A percentile compares a stretch with the other conserved stretches of the same genome.
phyloP scores from a whole-genome alignment of 108 stramenopile species.

The Fragilariopsis cylindrus region DNA sequence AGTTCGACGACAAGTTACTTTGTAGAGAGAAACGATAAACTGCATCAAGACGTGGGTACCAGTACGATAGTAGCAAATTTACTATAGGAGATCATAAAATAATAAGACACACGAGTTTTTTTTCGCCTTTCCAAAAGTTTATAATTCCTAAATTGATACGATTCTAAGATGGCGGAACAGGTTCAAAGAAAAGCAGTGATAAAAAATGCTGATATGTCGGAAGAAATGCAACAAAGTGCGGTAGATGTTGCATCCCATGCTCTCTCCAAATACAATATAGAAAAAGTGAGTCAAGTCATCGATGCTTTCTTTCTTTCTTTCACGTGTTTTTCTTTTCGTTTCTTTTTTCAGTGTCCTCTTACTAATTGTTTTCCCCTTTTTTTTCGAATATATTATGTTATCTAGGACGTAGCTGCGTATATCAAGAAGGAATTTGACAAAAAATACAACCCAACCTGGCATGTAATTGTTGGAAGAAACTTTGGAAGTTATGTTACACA shows the following conservation, averaged over 20 bases:
- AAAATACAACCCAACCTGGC: slow-evolving; percentile 99
- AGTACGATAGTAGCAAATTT: too few species aligned
- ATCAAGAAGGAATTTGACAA: slow-evolving; percentile 99
- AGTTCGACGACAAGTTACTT: too few species aligned
- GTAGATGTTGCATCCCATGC: slow-evolving; percentile 99
- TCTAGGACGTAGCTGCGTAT: slow-evolving; percentile 97
- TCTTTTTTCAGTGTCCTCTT: not conserved
- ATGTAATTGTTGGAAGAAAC: slow-evolving; percentile 68
- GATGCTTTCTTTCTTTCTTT: not conserved
- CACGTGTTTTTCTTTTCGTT: not conserved
- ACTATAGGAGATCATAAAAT: too few species aligned
- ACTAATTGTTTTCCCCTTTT: not conserved
- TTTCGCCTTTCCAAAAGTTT: too few species aligned
- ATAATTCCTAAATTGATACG: not conserved
- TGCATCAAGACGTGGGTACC: too few species aligned
- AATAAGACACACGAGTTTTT: too few species aligned
- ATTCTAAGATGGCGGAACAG: slow-evolving; percentile 80
- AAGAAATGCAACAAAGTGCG: slow-evolving; percentile 99
- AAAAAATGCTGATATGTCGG: slow-evolving; percentile 99
- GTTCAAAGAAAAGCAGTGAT: slow-evolving; percentile 94
- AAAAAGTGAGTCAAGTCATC: slow-evolving; percentile 78
- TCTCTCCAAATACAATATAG: slow-evolving; percentile 99
- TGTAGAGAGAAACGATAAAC: too few species aligned
- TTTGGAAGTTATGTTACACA: slow-evolving; percentile 72
- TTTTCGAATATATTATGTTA: slow-evolving; percentile 5